A percentile compares a stretch with the other conserved stretches of the same genome.
These are phyloP conservation scores for Phyllostachys edulis DNA, from an alignment of 176 grass and related monocot species.

Conservation along the genomic window DNA sequence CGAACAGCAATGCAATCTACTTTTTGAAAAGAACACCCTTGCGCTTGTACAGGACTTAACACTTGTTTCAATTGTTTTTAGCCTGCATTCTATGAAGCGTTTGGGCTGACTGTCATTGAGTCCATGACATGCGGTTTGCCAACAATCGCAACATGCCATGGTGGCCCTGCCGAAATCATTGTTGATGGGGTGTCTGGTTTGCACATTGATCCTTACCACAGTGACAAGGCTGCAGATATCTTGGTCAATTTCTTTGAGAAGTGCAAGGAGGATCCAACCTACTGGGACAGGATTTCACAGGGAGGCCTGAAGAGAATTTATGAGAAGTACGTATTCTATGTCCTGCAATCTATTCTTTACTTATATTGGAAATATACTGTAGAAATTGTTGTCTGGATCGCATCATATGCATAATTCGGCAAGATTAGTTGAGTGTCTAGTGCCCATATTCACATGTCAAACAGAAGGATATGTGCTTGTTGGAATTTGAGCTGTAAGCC, in stretches of 20 bases:
- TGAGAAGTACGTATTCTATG: slow-evolving; percentile 55
- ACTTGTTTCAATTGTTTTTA: slow-evolving; percentile 20
- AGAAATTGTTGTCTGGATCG: background rate
- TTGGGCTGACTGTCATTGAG: slow-evolving; percentile 88
- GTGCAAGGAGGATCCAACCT: slow-evolving; percentile 49
- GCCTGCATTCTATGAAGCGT: slow-evolving; percentile 95
- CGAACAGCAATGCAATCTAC: background rate
- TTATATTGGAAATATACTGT: background rate
- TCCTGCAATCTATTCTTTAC: background rate
- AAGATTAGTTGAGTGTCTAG: background rate
- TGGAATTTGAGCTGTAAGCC: background rate
- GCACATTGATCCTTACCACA: slow-evolving; percentile 95
- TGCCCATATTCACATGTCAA: background rate
- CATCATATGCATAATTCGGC: background rate
- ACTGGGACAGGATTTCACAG: slow-evolving; percentile 85
- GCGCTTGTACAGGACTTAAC: slow-evolving; percentile 7
- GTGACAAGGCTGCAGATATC: slow-evolving; percentile 78
- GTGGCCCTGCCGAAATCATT: slow-evolving; percentile 94
- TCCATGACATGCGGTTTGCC: slow-evolving; percentile 92
- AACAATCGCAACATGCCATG: slow-evolving; percentile 84
- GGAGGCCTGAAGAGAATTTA: slow-evolving; percentile 88
- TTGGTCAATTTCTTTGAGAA: slow-evolving; percentile 89
- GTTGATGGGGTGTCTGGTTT: slow-evolving; percentile 84
- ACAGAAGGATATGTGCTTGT: background rate
- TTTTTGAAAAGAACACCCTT: slow-evolving; percentile 12